These are phyloP conservation scores for Botryotinia convoluta DNA, from an alignment of 2,329 filamentous ascomycete species.

Conservation along the genomic window DNA sequence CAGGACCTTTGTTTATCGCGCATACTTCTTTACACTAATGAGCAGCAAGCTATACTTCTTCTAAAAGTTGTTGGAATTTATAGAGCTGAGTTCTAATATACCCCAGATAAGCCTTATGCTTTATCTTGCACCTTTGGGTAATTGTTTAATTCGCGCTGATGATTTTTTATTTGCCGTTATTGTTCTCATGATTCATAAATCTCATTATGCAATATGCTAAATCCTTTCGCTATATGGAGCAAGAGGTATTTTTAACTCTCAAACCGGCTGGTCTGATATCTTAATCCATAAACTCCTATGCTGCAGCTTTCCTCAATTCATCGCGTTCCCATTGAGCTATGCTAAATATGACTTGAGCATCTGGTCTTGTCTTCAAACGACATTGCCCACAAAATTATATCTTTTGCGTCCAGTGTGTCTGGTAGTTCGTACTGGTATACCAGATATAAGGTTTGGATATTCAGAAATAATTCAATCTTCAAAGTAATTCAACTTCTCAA, in stretches of 20 bases:
- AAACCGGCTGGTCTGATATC: not conserved
- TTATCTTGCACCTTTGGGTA: not conserved
- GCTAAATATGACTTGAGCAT: not conserved
- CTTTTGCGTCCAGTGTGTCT: not conserved
- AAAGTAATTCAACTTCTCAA: not conserved
- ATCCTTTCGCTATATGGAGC: not conserved
- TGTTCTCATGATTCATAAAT: not conserved
- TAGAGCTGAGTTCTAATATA: slow-evolving; percentile 11
- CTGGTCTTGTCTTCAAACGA: not conserved
- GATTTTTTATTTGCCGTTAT: not conserved
- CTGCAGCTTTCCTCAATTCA: not conserved
- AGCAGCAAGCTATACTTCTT: not conserved
- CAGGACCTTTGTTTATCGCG: not conserved
- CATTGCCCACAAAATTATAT: not conserved
- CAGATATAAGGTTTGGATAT: not conserved
- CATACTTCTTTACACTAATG: not conserved
- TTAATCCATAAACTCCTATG: not conserved
- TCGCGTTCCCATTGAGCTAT: not conserved
- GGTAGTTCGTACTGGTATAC: not conserved
- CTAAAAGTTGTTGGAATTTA: slow-evolving; percentile 1
- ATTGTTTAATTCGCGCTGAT: not conserved
- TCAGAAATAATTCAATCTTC: not conserved
- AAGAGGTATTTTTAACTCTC: not conserved
- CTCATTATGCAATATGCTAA: not conserved
- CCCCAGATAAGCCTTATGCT: not conserved